Base-by-base conservation (phyloP, 805 yeast species). In the Candida suzukii region DNA sequence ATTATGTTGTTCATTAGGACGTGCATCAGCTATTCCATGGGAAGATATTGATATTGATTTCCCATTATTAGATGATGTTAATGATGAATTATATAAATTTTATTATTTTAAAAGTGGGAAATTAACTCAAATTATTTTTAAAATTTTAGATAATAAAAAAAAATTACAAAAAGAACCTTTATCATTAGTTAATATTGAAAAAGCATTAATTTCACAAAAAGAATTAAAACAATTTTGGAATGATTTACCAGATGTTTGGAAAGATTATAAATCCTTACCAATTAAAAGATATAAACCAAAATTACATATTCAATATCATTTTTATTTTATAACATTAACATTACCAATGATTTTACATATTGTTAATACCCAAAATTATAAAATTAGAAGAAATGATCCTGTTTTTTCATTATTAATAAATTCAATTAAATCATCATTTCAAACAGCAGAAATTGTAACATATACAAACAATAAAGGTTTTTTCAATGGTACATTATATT, bases 401-500 rank as follows among this genome's bases (percentile, higher is more conserved):
- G 52, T 71, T n/a, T 45, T 70, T 35, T 51, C 61, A 0, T 57
- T 70, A 10, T 51, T 70, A 22, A 62, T 63, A 14, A 51, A 62
- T 22, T 73, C 75, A 14, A 63, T 71, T 26, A 56, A 61, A 35
- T 61, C 73, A 1, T 64, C 74, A 0, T 53, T 66, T 17, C 51
- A 52, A 44, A 61, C 70, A 6, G 64, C 74, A 0, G 66, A 68
- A 37, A 47, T 68, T 4, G 54, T 67, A 28, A 54, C 61, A 2
- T 52, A 57, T 33, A 60, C 67, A 0, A 55, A 59, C 27, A 50
- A 57, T 10, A 61, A 63, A 39, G 71, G 68, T 4, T 57, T 66
- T 39, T 58, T 67, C 48, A 66, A 64, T 49, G 75, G 75, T n/a
- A 67, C 72, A 1, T 36, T 68, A n/a, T 66, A 68, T 28, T 58